Evolutionary conservation across 1,139 yeast genomes (phyloP).

Genomic region (Hyphopichia pseudoburtonii): DNA sequence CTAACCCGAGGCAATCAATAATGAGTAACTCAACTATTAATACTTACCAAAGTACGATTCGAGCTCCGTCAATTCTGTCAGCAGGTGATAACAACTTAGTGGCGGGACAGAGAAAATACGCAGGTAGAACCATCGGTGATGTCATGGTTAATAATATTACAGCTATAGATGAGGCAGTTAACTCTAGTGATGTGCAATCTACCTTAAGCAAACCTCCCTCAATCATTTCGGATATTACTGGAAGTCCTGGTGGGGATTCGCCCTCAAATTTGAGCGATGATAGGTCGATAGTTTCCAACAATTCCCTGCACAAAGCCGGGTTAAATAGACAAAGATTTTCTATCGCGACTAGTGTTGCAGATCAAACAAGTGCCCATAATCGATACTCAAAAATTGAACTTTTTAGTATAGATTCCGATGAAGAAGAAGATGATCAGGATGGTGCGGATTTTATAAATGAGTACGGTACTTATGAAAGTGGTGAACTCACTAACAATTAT

Average conservation of each 20-base stretch:
- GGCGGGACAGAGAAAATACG: slow-evolving; percentile 12
- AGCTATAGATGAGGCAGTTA: slow-evolving; percentile 60
- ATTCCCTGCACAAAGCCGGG: slow-evolving; percentile 9
- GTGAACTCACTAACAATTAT: slow-evolving; percentile 14
- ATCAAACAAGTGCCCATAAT: slow-evolving; percentile 21
- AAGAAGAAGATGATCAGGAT: slow-evolving; percentile 34
- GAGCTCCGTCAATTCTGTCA: slow-evolving; percentile 23
- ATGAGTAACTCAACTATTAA: slow-evolving; percentile 22
- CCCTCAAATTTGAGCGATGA: slow-evolving; percentile 10
- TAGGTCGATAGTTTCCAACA: slow-evolving; percentile 14
- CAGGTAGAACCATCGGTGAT: slow-evolving; percentile 61
- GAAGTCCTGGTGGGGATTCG: slow-evolving; percentile 1
- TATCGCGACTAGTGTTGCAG: slow-evolving; percentile 34
- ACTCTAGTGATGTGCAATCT: slow-evolving; percentile 22
- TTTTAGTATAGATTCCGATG: slow-evolving; percentile 43
- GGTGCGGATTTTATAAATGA: slow-evolving; percentile 16
- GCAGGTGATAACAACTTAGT: slow-evolving; percentile 17
- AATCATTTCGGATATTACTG: slow-evolving; percentile 16
- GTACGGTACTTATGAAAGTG: slow-evolving; percentile 13
- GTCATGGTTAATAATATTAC: slow-evolving; percentile 58
- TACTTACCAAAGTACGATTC: slow-evolving; percentile 14
- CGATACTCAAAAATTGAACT: slow-evolving; percentile 52
- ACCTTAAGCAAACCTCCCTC: slow-evolving; percentile 24
- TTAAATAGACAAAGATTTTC: slow-evolving; percentile 26
- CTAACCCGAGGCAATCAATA: slow-evolving; percentile 19